Conservation (phyloP, 345 rosid species). For the Diplotaxis tenuifolia region DNA sequence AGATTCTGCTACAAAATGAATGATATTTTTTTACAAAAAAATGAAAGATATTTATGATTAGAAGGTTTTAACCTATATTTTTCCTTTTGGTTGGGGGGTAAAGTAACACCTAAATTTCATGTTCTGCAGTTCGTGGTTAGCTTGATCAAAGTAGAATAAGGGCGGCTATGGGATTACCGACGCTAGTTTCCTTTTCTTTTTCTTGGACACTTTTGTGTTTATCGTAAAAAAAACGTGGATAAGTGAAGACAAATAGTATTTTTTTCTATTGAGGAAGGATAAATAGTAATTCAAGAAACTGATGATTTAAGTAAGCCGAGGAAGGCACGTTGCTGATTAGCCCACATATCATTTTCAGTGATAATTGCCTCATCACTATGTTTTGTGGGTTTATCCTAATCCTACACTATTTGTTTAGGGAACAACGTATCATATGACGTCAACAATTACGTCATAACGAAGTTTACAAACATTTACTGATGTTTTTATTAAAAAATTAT, state of each 20-base stretch:
- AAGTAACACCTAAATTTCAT: too few relatives aligned
- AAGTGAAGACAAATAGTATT: background rate
- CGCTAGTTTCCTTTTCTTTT: background rate
- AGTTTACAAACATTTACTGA: too few relatives aligned
- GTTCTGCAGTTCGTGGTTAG: background rate
- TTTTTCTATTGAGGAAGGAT: too few relatives aligned
- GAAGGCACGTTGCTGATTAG: slow-evolving; percentile 11
- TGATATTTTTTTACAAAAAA: too few relatives aligned
- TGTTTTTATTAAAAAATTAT: too few relatives aligned
- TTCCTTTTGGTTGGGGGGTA: too few relatives aligned
- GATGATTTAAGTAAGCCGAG: slow-evolving; percentile 14
- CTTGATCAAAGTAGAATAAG: background rate
- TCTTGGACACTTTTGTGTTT: background rate
- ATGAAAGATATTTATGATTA: too few relatives aligned
- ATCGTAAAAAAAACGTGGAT: background rate
- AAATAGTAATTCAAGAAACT: slow-evolving; percentile 17
- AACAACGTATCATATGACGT: slow-evolving; percentile 16
- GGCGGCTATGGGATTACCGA: slow-evolving; percentile 2
- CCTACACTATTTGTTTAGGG: background rate
- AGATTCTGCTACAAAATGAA: too few relatives aligned
- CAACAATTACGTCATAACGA: background rate
- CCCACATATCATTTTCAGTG: slow-evolving; percentile 24
- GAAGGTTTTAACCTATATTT: too few relatives aligned
- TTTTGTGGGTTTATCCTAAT: slow-evolving; percentile 17
- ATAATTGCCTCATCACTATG: slow-evolving; percentile 17